Evolutionary conservation across 139 green algal genomes (phyloP).

Genomic region (Closterium sp.): DNA sequence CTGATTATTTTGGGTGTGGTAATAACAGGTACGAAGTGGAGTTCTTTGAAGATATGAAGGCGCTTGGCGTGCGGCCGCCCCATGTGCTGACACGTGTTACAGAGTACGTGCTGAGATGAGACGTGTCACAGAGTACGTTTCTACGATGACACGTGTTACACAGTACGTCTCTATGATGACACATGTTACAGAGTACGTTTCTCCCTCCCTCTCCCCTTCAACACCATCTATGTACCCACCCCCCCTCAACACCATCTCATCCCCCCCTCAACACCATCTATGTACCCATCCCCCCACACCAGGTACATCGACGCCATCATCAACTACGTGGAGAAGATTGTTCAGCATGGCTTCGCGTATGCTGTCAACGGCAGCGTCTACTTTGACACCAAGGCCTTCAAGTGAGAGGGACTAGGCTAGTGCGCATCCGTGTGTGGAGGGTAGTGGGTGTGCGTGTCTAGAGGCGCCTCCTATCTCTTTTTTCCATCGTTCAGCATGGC

Average conservation of each 20-base stretch:
- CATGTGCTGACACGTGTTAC: conserved; percentile 88
- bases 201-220: not conserved
- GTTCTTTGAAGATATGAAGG: conserved; percentile 91
- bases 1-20: not conserved
- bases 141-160: not conserved
- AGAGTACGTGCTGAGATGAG: conserved; percentile 75
- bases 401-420: conserved; percentile 27
- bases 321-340: conserved; percentile 73
- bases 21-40: conserved; percentile 74
- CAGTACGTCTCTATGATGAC: too few relatives aligned
- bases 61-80: conserved; percentile 74
- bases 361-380: conserved; percentile 81
- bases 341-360: conserved; percentile 79
- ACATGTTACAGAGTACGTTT: not conserved
- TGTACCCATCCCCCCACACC: not conserved
- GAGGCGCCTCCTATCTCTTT: not conserved
- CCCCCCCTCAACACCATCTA: not conserved
- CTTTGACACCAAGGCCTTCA: conserved; percentile 90
- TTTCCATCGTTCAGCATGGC: conserved; percentile 77
- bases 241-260: not conserved
- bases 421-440: too few relatives aligned
- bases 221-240: not conserved
- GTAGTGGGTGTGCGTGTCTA: too few relatives aligned
- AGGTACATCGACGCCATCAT: conserved; percentile 50
- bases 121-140: not conserved